phyloP scores from a whole-genome alignment of 768 basidiomycete genomes.

The Russula sp. region DNA sequence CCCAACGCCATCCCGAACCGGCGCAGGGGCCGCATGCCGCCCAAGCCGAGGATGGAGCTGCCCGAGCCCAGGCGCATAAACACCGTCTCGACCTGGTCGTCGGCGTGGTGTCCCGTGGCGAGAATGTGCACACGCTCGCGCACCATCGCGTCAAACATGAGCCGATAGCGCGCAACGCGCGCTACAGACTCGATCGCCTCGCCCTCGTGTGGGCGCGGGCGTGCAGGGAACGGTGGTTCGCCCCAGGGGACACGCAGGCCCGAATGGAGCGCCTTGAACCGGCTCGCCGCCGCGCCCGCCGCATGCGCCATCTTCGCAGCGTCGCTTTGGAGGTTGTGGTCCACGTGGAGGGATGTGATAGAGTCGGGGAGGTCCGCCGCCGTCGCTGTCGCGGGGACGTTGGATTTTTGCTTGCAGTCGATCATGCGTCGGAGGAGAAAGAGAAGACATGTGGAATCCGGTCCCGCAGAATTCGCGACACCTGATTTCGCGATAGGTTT shows the following conservation, averaged over 20 bases:
- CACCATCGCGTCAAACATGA: slow-evolving; percentile 46
- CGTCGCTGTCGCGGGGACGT: slow-evolving; percentile 20
- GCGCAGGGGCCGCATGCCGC: slow-evolving; percentile 61
- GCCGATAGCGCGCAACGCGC: slow-evolving; percentile 51
- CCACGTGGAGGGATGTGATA: slow-evolving; percentile 56
- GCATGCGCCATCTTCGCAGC: slow-evolving; percentile 51
- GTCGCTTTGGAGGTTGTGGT: slow-evolving; percentile 61
- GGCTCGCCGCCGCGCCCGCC: slow-evolving; percentile 39
- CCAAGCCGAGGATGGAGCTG: slow-evolving; percentile 49
- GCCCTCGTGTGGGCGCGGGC: slow-evolving; percentile 39
- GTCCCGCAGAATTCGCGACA: slow-evolving; percentile 75
- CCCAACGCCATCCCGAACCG: slow-evolving; percentile 74
- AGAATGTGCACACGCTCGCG: slow-evolving; percentile 36
- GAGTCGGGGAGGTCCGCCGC: neutral
- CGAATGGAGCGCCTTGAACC: slow-evolving; percentile 42
- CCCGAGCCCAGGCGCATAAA: slow-evolving; percentile 62
- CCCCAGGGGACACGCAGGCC: slow-evolving; percentile 54
- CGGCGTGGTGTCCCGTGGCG: slow-evolving; percentile 71
- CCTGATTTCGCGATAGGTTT: slow-evolving; percentile 34
- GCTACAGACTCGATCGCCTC: slow-evolving; percentile 49
- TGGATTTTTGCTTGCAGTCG: slow-evolving; percentile 20
- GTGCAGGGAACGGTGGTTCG: slow-evolving; percentile 42
- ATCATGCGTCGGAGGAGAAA: slow-evolving; percentile 47
- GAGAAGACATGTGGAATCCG: slow-evolving; percentile 76
- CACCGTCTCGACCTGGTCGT: slow-evolving; percentile 81